Evolutionary conservation across 345 rosid species (phyloP).

Genomic region (Pistacia integerrima): DNA sequence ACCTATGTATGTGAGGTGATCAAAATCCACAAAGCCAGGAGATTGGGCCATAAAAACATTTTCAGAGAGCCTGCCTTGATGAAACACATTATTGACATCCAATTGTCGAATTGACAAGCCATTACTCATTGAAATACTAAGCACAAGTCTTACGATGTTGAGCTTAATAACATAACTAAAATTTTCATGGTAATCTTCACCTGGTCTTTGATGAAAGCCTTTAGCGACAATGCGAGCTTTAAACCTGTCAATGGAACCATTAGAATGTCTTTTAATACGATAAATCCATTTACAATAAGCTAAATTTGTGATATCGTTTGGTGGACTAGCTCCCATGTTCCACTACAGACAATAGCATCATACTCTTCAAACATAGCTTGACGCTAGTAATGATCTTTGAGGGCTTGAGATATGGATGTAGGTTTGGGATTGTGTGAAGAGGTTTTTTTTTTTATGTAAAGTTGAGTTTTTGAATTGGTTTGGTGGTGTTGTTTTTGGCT

Average conservation of each 20-base stretch:
- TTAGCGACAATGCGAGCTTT: background rate
- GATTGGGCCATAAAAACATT: constrained; percentile 1
- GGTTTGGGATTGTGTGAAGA: background rate
- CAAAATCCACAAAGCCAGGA: background rate
- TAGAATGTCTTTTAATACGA: too few species aligned
- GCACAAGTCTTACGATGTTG: background rate
- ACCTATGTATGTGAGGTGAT: background rate
- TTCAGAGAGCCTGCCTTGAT: background rate
- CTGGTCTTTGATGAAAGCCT: background rate
- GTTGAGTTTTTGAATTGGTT: too few species aligned
- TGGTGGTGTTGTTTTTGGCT: too few species aligned
- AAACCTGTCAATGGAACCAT: background rate
- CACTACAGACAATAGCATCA: background rate
- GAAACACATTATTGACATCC: background rate
- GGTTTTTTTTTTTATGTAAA: too few species aligned
- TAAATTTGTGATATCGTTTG: background rate
- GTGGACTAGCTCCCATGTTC: background rate
- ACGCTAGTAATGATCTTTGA: too few species aligned
- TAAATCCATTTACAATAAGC: too few species aligned
- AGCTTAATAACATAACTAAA: background rate
- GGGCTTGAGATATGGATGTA: background rate
- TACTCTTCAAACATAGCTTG: background rate
- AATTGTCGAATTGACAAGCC: background rate
- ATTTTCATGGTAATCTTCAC: background rate
- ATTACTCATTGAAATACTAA: background rate